Percentiles rank a stretch among this genome's conserved stretches.
These are phyloP conservation scores for Stephanodiscus triporus DNA, from an alignment of 108 stramenopile genomes.

Conservation along the genomic window DNA sequence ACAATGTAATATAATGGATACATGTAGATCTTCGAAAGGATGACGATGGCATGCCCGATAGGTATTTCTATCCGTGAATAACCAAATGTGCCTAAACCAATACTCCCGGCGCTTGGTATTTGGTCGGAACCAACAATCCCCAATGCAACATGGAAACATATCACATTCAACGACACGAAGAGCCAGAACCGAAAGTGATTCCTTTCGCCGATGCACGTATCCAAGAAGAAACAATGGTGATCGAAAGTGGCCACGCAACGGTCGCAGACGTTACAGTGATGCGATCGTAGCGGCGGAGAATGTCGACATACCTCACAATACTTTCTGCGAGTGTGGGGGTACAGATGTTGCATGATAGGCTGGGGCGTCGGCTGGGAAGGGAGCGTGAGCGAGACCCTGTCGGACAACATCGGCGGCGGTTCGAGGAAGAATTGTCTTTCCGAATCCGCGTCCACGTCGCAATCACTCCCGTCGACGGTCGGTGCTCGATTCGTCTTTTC, in stretches of 20 bases:
- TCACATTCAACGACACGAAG: conserved; percentile 64
- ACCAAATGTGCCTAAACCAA: background rate
- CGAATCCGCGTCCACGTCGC: conserved; percentile 6
- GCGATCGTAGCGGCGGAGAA: conserved; percentile 81
- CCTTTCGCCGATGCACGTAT: conserved; percentile 88
- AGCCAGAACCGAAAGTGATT: conserved; percentile 91
- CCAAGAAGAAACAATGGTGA: conserved; percentile 87
- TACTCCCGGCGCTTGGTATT: conserved; percentile 15
- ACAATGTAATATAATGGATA: conserved; percentile 50
- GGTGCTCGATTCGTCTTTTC: background rate
- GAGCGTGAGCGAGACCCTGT: too few species aligned
- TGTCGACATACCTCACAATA: conserved; percentile 51
- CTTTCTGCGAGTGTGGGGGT: conserved; percentile 52
- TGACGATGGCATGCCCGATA: conserved; percentile 13
- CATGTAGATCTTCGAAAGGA: conserved; percentile 55
- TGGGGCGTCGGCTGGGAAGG: conserved; percentile 3
- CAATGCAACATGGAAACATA: conserved; percentile 37
- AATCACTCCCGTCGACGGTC: background rate
- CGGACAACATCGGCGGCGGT: conserved; percentile 21
- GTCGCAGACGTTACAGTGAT: conserved; percentile 82
- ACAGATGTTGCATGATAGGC: conserved; percentile 23
- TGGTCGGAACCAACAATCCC: conserved; percentile 42
- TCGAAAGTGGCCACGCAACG: conserved; percentile 88
- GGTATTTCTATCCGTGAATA: conserved; percentile 2
- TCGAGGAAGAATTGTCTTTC: conserved; percentile 42